phyloP scores from a whole-genome alignment of 208 protist genomes.

The Trypanosoma congolense region DNA sequence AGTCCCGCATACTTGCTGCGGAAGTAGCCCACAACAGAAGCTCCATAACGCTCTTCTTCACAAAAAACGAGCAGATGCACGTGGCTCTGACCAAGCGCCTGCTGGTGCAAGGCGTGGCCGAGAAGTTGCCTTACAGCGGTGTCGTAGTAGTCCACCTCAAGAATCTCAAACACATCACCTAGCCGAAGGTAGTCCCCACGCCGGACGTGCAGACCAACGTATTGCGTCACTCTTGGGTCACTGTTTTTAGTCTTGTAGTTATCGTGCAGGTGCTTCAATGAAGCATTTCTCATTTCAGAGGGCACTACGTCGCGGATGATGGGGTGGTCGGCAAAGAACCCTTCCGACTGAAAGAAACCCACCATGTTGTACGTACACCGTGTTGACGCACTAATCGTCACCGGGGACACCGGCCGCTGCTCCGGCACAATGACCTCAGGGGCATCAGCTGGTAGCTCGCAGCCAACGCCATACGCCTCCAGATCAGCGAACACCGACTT shows the following conservation, averaged over 20 bases:
- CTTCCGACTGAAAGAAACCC: conserved; percentile 81
- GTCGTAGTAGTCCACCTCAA: conserved; percentile 62
- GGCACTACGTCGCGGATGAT: conserved; percentile 36
- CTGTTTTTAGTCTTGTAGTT: conserved; percentile 28
- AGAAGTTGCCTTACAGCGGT: conserved; percentile 59
- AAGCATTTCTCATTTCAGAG: conserved; percentile 18
- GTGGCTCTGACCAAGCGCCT: background rate
- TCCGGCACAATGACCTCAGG: conserved; percentile 51
- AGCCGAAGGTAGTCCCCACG: conserved; percentile 76
- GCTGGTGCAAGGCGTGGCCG: conserved; percentile 35
- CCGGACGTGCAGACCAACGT: conserved; percentile 64
- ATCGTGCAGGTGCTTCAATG: conserved; percentile 23
- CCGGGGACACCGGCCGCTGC: conserved; percentile 34
- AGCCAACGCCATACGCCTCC: conserved; percentile 26
- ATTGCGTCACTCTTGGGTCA: conserved; percentile 20
- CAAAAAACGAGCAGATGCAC: conserved; percentile 72
- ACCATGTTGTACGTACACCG: conserved; percentile 52
- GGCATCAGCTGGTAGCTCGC: conserved; percentile 11
- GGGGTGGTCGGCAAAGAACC: conserved; percentile 57
- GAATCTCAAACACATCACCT: conserved; percentile 61
- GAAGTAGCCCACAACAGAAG: conserved; percentile 44
- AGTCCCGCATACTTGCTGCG: conserved; percentile 50
- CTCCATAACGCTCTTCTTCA: conserved; percentile 57
- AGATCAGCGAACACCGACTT: conserved; percentile 53
- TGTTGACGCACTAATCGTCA: conserved; percentile 21